Conservation (phyloP, 352 stramenopile genomes). For the Globisporangium mamillatum region DNA sequence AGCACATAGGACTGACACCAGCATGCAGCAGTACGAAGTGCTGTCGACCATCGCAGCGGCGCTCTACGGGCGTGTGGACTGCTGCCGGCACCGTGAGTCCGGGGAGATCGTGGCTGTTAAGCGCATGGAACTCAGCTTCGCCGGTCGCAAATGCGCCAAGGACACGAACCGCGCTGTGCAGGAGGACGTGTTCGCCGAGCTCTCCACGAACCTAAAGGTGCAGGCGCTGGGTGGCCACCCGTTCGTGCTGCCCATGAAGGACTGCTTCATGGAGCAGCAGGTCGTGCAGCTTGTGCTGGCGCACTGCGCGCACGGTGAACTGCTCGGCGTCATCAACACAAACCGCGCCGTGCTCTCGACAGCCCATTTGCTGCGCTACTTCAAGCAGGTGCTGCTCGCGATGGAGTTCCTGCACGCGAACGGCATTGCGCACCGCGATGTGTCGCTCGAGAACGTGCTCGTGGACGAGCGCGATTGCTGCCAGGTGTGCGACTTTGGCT, state of each 20-base stretch:
- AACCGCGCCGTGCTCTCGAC: conserved; percentile 29
- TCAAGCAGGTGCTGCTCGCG: conserved; percentile 58
- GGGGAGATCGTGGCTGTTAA: conserved; percentile 72
- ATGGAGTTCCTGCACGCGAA: conserved; percentile 72
- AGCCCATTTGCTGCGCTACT: conserved; percentile 47
- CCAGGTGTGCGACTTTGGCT: conserved; percentile 81
- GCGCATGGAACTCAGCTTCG: conserved; percentile 66
- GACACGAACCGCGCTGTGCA: conserved; percentile 47
- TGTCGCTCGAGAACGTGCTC: conserved; percentile 83
- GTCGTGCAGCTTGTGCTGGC: conserved; percentile 69
- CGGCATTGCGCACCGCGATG: conserved; percentile 75
- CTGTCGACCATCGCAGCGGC: conserved; percentile 59
- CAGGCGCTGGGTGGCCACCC: conserved; percentile 58
- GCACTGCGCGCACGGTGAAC: conserved; percentile 63
- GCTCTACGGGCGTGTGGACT: conserved; percentile 71
- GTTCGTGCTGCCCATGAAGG: conserved; percentile 62
- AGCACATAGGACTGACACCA: neutral
- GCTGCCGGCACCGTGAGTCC: conserved; percentile 48
- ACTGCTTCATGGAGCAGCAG: conserved; percentile 62
- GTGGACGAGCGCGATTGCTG: conserved; percentile 63
- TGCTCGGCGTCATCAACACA: conserved; percentile 71
- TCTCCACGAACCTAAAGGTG: conserved; percentile 65
- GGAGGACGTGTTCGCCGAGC: conserved; percentile 69
- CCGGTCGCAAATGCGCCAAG: conserved; percentile 45
- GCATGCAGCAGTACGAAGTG: conserved; percentile 45